Evolutionary conservation across 192 early-diverging fungal species (phyloP), one percentile per base, ranked within the genome.

Genomic region (Spizellomyces punctatus): DNA sequence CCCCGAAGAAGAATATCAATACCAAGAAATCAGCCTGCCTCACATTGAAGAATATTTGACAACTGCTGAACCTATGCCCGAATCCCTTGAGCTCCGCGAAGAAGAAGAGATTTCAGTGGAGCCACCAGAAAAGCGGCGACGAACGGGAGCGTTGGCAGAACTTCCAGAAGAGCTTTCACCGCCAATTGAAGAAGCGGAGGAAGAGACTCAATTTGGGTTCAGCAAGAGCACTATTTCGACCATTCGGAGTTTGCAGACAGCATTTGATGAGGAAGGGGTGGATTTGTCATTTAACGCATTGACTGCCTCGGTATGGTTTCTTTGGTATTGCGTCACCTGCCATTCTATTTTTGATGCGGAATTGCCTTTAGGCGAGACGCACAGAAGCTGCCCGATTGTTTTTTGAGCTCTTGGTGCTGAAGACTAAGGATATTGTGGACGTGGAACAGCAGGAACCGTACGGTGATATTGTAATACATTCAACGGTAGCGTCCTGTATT

Each of bases 391-490:
- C 90, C 42, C 86, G 88, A 58, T 74, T 94, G 55, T 99, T 99
- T 77, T 98, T 95, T 79, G 97, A 99, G 76, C 69, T 98, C 22
- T 79, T 99, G 44, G 91, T 97, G 6, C 80, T 99, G 47, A 90
- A 92, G 66, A 94, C 96, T 1, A 92, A 89, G 68, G 89, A 93
- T 72, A 84, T 95, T 78, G 78, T 99, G 49, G 81, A 91, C 41
- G 90, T 96, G 5, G 71, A 90, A 52, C 97, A 99, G 76, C 64
- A 82, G 8, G 77, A 86, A 59, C 76, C 96, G 46, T 99, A 88
- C 83, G 94, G 90, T 17, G 91, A 94, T 48, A 95, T 99, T 70
- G 42, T 80, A 57, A 86, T 98, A 56, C 74, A 78, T 6, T 66
- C 82, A 45, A 78, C 72, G 78, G 77, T 78, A 60, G 4, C 50